Percentiles rank a stretch among this genome's conserved stretches.
These are phyloP conservation scores for Teratosphaeria zuluensis DNA, from an alignment of 2,329 filamentous ascomycete genomes.

Conservation along the genomic window DNA sequence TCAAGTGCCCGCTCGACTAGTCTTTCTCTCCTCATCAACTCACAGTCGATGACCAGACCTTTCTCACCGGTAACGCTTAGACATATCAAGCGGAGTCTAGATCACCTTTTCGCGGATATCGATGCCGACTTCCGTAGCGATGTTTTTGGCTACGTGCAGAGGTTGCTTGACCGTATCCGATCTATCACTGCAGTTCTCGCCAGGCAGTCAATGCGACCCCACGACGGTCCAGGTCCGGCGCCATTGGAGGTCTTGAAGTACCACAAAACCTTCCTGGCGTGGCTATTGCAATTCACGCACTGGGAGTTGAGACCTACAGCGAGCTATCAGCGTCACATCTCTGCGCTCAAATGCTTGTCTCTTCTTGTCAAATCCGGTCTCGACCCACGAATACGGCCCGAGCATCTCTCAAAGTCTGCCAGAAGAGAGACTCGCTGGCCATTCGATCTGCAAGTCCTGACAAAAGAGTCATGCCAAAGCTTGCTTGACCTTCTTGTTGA, in stretches of 20 bases:
- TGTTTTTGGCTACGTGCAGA: constrained; percentile 62
- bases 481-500: constrained; percentile 75
- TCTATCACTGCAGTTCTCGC: constrained; percentile 51
- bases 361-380: constrained; percentile 60
- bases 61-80: constrained; percentile 54
- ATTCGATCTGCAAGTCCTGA: constrained; percentile 37
- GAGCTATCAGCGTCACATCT: constrained; percentile 84
- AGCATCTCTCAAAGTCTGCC: constrained; percentile 38
- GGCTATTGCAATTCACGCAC: constrained; percentile 65
- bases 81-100: constrained; percentile 56
- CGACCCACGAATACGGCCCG: constrained; percentile 38
- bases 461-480: constrained; percentile 42
- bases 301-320: constrained; percentile 68
- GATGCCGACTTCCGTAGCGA: constrained; percentile 82
- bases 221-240: neutral
- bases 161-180: constrained; percentile 66
- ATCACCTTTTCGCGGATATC: constrained; percentile 67
- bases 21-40: constrained; percentile 68
- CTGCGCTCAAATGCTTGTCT: constrained; percentile 60
- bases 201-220: constrained; percentile 7
- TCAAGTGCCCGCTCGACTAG: constrained; percentile 61
- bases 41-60: constrained; percentile 63
- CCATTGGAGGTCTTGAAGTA: neutral
- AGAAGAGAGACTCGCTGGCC: constrained; percentile 42
- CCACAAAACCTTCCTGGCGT: constrained; percentile 50